Conservation (phyloP, 768 basidiomycete species). For the Hygrocybe punicea region DNA sequence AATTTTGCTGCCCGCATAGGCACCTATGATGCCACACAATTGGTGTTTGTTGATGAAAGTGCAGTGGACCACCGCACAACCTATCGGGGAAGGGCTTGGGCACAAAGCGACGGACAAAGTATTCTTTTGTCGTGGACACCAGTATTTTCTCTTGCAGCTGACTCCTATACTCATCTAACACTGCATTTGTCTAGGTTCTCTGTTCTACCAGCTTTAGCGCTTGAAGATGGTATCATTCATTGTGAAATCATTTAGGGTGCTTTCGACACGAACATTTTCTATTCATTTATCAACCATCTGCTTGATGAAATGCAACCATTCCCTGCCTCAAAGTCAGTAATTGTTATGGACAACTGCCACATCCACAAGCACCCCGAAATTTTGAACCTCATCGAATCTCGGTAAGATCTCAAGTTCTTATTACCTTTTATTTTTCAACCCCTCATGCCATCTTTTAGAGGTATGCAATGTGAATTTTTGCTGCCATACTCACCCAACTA, state of each 20-base stretch:
- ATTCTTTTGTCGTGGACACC: not conserved
- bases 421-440: too few relatives aligned
- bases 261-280: not conserved
- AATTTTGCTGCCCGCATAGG: too few relatives aligned
- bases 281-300: not conserved
- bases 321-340: conserved; percentile 26
- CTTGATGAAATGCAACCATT: conserved; percentile 31
- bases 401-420: too few relatives aligned
- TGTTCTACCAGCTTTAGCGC: not conserved
- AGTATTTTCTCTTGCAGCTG: not conserved
- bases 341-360: conserved; percentile 37
- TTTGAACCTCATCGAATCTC: not conserved
- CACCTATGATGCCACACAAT: too few relatives aligned
- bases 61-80: not conserved
- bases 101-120: not conserved
- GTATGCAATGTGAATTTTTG: conserved; percentile 18
- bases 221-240: not conserved
- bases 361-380: conserved; percentile 26
- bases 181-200: not conserved
- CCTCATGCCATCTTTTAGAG: not conserved
- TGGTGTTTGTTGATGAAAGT: not conserved
- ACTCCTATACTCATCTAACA: too few relatives aligned
- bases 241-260: not conserved
- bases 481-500: conserved; percentile 30
- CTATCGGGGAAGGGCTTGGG: not conserved